Conservation (phyloP, 2,329 filamentous ascomycete species). For the Pseudocercospora fijiensis region DNA sequence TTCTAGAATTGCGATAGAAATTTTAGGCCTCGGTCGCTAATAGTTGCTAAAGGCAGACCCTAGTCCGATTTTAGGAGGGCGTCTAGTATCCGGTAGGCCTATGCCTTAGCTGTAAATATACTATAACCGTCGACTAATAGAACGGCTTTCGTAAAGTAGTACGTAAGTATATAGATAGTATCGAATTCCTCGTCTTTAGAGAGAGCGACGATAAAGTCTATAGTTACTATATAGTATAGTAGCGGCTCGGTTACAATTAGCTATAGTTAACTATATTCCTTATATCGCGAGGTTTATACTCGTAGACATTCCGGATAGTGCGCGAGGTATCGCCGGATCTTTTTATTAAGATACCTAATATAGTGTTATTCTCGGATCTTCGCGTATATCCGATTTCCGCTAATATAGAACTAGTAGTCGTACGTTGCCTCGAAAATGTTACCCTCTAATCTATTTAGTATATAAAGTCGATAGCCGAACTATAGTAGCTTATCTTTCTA, state of each 20-base stretch:
- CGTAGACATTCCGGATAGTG: too few relatives aligned
- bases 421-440: not conserved
- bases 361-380: too few relatives aligned
- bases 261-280: too few relatives aligned
- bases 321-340: too few relatives aligned
- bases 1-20: not conserved
- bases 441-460: not conserved
- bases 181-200: not conserved
- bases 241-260: not conserved
- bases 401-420: slow-evolving; percentile 2
- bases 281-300: too few relatives aligned
- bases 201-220: not conserved
- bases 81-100: not conserved
- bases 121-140: not conserved
- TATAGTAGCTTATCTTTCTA: not conserved
- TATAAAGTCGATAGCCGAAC: not conserved
- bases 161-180: not conserved
- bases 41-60: not conserved
- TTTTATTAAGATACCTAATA: too few relatives aligned
- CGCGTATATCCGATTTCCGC: not conserved
- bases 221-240: not conserved
- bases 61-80: not conserved
- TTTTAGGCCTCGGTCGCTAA: not conserved
- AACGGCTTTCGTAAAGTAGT: not conserved
- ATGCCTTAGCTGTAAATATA: not conserved